Percentiles rank a stretch among this genome's conserved stretches.
phyloP scores from a whole-genome alignment of 176 grass and related monocot genomes.

The Zizania latifolia region DNA sequence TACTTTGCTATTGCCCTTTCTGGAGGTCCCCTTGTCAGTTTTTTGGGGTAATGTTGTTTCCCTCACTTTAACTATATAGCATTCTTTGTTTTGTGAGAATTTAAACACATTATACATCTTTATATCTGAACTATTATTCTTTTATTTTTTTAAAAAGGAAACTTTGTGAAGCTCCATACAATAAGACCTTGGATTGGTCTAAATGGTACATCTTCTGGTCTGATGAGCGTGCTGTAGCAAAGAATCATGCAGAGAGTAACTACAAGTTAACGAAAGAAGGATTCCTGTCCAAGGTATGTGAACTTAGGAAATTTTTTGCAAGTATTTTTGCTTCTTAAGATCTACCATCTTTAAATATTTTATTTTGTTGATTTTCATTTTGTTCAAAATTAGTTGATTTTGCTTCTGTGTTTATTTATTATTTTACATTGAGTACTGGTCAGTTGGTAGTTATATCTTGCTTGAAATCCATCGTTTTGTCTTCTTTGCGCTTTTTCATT shows the following conservation, averaged over 20 bases:
- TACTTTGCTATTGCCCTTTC: constrained; percentile 85
- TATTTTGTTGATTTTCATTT: neutral
- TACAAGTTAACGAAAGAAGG: constrained; percentile 83
- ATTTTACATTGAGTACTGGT: constrained; percentile 12
- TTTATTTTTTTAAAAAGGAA: constrained; percentile 53
- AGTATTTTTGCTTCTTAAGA: neutral
- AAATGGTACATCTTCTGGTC: constrained; percentile 98
- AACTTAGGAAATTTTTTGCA: neutral
- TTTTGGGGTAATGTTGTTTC: constrained; percentile 61
- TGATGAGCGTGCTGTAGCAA: constrained; percentile 88
- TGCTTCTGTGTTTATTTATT: constrained; percentile 14
- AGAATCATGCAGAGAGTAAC: constrained; percentile 93
- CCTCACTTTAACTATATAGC: neutral
- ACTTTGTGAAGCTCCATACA: constrained; percentile 90
- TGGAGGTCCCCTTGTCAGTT: constrained; percentile 63
- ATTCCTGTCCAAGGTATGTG: constrained; percentile 86
- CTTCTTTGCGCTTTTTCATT: neutral
- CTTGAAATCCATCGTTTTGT: neutral
- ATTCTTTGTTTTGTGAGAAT: neutral
- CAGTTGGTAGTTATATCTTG: constrained; percentile 26
- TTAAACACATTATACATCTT: neutral
- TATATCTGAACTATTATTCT: constrained; percentile 8
- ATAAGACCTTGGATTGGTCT: constrained; percentile 94
- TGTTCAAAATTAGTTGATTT: neutral
- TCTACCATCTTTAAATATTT: neutral